Percentiles rank a stretch among this genome's conserved stretches.
Evolutionary conservation across 495 filamentous ascomycete species (phyloP).

Genomic region (Halenospora varia): DNA sequence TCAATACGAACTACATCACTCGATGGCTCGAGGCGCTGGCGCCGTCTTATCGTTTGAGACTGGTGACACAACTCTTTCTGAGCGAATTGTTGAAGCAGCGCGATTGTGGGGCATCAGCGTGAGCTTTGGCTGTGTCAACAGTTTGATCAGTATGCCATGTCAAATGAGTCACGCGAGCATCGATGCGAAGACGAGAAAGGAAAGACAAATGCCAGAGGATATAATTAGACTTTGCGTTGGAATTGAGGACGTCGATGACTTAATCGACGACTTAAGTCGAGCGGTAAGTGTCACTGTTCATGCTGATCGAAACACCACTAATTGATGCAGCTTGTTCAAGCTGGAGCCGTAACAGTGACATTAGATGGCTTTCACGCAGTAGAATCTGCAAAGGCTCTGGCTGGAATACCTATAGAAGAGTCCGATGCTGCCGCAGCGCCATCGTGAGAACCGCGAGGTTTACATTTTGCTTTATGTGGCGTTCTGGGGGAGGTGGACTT

Average conservation of each 20-base stretch:
- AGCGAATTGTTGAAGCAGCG: constrained; percentile 90
- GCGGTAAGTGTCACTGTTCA: constrained; percentile 58
- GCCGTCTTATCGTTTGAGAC: constrained; percentile 97
- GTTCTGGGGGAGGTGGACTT: not conserved
- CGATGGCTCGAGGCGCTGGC: constrained; percentile 88
- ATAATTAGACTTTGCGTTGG: constrained; percentile 93
- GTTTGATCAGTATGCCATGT: constrained; percentile 97
- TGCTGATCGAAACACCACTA: constrained; percentile 5
- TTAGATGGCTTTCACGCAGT: constrained; percentile 69
- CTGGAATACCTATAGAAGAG: constrained; percentile 18
- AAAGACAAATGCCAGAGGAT: constrained; percentile 92
- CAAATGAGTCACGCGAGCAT: constrained; percentile 99
- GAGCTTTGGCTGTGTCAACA: constrained; percentile 97
- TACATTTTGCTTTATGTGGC: constrained; percentile 8
- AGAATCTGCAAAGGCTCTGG: constrained; percentile 10
- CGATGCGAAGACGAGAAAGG: constrained; percentile 85
- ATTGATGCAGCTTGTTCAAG: constrained; percentile 71
- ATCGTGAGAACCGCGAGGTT: not conserved
- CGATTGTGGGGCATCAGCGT: constrained; percentile 93
- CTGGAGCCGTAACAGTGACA: constrained; percentile 83
- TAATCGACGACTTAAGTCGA: constrained; percentile 87
- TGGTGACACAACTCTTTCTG: constrained; percentile 72
- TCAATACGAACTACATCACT: constrained; percentile 93
- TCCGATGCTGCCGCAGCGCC: constrained; percentile 18
- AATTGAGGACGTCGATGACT: constrained; percentile 89